Percentiles rank a stretch among this genome's conserved stretches.
phyloP scores from a whole-genome alignment of 257 asterid species.

The Vinca minor region DNA sequence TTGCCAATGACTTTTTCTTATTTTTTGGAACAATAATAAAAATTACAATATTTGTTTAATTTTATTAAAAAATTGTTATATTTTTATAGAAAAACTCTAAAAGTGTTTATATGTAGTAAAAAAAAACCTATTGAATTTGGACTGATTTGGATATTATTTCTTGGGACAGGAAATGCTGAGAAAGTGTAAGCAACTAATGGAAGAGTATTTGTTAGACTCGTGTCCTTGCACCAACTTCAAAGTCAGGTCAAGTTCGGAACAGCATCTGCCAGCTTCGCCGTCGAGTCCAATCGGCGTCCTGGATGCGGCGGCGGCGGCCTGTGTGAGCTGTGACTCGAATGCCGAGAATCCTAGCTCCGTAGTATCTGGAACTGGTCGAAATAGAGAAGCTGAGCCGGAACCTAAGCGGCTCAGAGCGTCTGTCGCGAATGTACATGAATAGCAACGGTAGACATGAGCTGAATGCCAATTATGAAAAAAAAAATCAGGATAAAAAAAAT shows the following conservation, averaged over 20 bases:
- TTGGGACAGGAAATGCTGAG: slow-evolving; percentile 46
- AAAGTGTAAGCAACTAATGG: slow-evolving; percentile 57
- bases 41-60: too few relatives aligned
- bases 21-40: too few relatives aligned
- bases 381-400: slow-evolving; percentile 16
- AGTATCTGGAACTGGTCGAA: not conserved
- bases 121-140: too few relatives aligned
- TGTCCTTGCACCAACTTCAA: slow-evolving; percentile 25
- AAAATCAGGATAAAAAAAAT: too few relatives aligned
- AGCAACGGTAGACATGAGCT: slow-evolving; percentile 22
- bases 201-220: slow-evolving; percentile 50
- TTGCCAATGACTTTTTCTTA: too few relatives aligned
- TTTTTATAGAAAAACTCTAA: too few relatives aligned
- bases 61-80: too few relatives aligned
- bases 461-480: too few relatives aligned
- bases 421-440: slow-evolving; percentile 31
- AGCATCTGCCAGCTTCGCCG: slow-evolving; percentile 26
- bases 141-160: slow-evolving; percentile 1
- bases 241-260: not conserved
- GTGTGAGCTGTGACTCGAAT: slow-evolving; percentile 42
- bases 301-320: slow-evolving; percentile 41
- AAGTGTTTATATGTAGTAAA: too few relatives aligned
- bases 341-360: slow-evolving; percentile 23
- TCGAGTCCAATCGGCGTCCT: slow-evolving; percentile 57
- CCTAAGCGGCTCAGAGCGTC: slow-evolving; percentile 34